A percentile compares a stretch with the other conserved stretches of the same genome.
Evolutionary conservation across 805 yeast genomes (phyloP).

Genomic region (Candida hungchunana): DNA sequence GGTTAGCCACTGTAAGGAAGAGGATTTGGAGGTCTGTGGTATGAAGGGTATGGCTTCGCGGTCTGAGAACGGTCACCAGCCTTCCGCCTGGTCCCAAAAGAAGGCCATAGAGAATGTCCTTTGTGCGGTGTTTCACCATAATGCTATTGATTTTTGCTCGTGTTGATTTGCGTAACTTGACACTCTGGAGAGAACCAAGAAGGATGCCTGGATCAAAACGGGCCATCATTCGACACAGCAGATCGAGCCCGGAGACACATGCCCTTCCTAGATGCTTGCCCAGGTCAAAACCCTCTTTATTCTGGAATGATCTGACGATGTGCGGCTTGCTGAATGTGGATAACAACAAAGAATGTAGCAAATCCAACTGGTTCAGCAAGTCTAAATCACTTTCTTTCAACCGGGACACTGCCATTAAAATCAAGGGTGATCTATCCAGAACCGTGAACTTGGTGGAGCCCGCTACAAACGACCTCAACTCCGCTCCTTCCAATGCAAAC

Average conservation of each 20-base stretch:
- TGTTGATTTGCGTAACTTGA: conserved; percentile 51
- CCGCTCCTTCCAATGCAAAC: conserved; percentile 43
- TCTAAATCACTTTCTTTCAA: conserved; percentile 49
- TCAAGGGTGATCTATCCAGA: conserved; percentile 60
- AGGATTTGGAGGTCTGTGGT: conserved; percentile 78
- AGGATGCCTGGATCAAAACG: conserved; percentile 54
- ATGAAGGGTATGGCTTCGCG: conserved; percentile 70
- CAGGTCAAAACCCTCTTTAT: conserved; percentile 77
- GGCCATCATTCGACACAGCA: conserved; percentile 51
- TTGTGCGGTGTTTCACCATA: conserved; percentile 43
- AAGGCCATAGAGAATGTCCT: conserved; percentile 70
- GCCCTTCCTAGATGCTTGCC: conserved; percentile 70
- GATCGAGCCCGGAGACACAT: conserved; percentile 67
- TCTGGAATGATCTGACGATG: conserved; percentile 60
- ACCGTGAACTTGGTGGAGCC: conserved; percentile 53
- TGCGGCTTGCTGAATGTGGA: conserved; percentile 81
- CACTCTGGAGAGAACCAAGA: conserved; percentile 62
- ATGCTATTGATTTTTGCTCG: conserved; percentile 56
- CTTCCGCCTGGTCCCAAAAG: conserved; percentile 61
- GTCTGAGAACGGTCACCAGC: conserved; percentile 67
- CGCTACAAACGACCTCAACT: conserved; percentile 48
- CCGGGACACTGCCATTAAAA: conserved; percentile 65
- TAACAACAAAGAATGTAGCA: conserved; percentile 72
- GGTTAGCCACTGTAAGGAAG: conserved; percentile 61
- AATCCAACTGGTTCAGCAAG: conserved; percentile 59